Base-by-base conservation (phyloP, 805 yeast genomes). In the Barnettozyma salicaria region DNA sequence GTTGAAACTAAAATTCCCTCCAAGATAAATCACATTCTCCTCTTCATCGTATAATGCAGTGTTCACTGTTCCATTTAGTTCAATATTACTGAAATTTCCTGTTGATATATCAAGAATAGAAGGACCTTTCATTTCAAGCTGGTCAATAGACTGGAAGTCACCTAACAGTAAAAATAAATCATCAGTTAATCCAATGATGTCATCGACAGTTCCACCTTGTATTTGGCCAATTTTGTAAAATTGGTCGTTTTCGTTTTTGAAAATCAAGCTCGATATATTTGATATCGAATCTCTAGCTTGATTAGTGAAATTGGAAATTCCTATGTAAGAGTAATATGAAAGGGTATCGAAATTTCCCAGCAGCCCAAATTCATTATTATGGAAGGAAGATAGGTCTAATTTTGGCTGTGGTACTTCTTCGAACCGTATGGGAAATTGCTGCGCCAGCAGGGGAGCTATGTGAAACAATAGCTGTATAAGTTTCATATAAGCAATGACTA, bases 1-100 rank as follows among this genome's bases (percentile, higher is more conserved):
- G 39, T 73, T 65, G 54, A 66, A 78, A 6, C 67, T 55, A 47
- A 90, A 74, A 41, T 74, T 68, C 16, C 98, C 98, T 8, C 97
- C 98, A 33, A 85, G 70, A 52, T 84, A 87, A 0, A 86, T 69
- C 17, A 74, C 39, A 17, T 70, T n/a, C n/a, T n/a, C 59, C 30
- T 64, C 67, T 2, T 46, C 32, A 58, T 78, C 79, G 37, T 76
- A 72, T 27, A 64, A 61, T 1, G 74, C 67, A 0, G 78, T 49
- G 4, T 56, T 48, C 3, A 80, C 67, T 1, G 54, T 39, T 6
- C 77, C 79, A 4, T 33, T 19, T 1, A 49, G 28, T 8, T 56
- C 30, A 1, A 44, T 17, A 10, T 48, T 30, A 10, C 35, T 34
- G 32, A 56, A 48, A 1, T 53, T 39, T 6, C 56, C 41, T 6